These are phyloP conservation scores for Cadophora gregata DNA, from an alignment of 2,329 filamentous ascomycete genomes.

Conservation along the genomic window DNA sequence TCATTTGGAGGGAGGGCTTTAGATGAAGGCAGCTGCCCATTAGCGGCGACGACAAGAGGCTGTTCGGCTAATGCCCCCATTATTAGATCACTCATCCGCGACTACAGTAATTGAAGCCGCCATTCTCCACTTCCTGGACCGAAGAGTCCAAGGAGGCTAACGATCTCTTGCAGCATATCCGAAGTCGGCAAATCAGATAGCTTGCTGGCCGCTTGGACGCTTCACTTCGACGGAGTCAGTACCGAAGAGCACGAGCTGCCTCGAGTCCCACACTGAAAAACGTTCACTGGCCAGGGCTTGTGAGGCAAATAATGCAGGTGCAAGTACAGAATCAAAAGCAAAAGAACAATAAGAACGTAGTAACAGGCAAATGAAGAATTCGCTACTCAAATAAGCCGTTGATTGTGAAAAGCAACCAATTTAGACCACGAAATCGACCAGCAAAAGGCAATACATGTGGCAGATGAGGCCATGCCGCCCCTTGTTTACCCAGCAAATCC, in stretches of 20 bases:
- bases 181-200: not conserved
- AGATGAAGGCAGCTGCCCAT: not conserved
- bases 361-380: not conserved
- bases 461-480: constrained; percentile 12
- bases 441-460: not conserved
- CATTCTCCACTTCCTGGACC: constrained; percentile 9
- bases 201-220: constrained; percentile 1
- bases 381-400: not conserved
- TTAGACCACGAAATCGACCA: not conserved
- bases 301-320: constrained; percentile 1
- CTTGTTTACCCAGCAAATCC: constrained; percentile 26
- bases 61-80: constrained; percentile 4
- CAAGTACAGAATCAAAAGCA: not conserved
- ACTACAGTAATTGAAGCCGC: constrained; percentile 2
- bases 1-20: not conserved
- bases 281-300: constrained; percentile 13
- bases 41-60: not conserved
- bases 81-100: constrained; percentile 2
- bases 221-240: constrained; percentile 8
- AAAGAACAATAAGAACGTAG: not conserved
- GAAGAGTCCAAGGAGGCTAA: not conserved
- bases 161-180: constrained; percentile 10
- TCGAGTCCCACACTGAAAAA: not conserved
- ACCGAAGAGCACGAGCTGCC: constrained; percentile 10
- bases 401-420: constrained; percentile 9